phyloP scores from a whole-genome alignment of 2,329 filamentous ascomycete genomes.

The Fusarium irregulare region DNA sequence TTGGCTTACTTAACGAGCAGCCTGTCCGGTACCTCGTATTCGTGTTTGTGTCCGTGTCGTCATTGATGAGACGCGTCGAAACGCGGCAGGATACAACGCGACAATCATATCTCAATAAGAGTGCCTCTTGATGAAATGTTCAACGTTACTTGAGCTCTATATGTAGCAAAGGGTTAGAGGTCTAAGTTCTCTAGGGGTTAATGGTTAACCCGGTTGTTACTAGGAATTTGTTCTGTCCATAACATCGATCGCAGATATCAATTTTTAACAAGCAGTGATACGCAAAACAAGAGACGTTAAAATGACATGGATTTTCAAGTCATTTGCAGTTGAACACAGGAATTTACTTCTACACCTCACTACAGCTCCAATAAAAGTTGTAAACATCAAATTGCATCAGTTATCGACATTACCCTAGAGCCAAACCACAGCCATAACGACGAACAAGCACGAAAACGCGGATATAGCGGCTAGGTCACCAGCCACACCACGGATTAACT shows the following conservation, averaged over 20 bases:
- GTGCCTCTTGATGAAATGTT: no score
- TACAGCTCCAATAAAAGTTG: no score
- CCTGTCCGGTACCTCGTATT: not conserved
- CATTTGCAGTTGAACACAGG: no score
- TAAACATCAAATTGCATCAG: not conserved
- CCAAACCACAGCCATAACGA: not conserved
- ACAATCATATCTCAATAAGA: not conserved
- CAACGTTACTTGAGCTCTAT: no score
- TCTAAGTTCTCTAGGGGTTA: not conserved
- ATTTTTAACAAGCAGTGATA: no score
- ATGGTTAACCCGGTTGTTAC: not conserved
- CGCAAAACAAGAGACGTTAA: no score
- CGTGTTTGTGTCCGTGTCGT: not conserved
- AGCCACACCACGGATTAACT: not conserved
- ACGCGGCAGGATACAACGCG: not conserved
- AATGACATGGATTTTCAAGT: no score
- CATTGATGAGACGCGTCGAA: not conserved
- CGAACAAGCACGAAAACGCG: not conserved
- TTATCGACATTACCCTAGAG: not conserved
- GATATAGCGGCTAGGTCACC: not conserved
- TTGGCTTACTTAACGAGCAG: not conserved
- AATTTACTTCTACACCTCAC: no score
- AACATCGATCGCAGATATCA: no score
- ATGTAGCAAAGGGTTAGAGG: accelerated
- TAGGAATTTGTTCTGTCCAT: no score